Base-by-base conservation (phyloP, 192 early-diverging fungal species). In the Coemansia sp. region DNA sequence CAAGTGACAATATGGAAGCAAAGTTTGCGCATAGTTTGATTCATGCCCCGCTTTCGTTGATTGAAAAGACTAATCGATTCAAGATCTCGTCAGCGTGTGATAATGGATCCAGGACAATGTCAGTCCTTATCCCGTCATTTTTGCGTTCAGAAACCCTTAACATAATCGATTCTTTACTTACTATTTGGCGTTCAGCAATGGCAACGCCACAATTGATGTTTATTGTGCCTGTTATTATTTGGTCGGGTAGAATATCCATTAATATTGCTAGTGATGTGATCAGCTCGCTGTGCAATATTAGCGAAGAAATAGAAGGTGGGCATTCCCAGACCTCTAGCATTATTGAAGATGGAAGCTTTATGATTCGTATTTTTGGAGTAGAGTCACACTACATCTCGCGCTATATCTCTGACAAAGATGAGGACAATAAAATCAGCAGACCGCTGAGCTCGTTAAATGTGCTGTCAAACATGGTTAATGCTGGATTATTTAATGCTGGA, bases 281-380 rank as follows among this genome's bases (percentile, higher is more conserved):
- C 13, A 36, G n/a, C 9, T 43, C 16, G 18, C 5, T 73, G 3
- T 2, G 12, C 7, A 57, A 55, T 15, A 68, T 75, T 6, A n/a
- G 53, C 3, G 61, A 52, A 8, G 33, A 58, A 0, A 24, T 29
- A 8, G 16, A 31, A 2, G 33, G 68, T 8, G 65, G 10, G 11
- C 31, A 70, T 36, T 66, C 44, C 3, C 58, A 62, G 1, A 69
- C 68, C 1, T 38, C 46, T 6, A 55, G 71, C 46, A 71, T 76
- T 10, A 70, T 81, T 43, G 52, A 41, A 0, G 93, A 91, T 20
- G 93, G 94, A 0, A 74, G 89, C 24, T 80, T 86, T 0, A 87
- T 87, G 46, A 89, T 95, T 46, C 89, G 93, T 53, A 80, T 92
- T 0, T 93, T 89, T 72, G 73, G 78, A n/a, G 86, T 74, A 3